Evolutionary conservation across 2,329 filamentous ascomycete genomes (phyloP).

Genomic region (Erysiphe neolycopersici): DNA sequence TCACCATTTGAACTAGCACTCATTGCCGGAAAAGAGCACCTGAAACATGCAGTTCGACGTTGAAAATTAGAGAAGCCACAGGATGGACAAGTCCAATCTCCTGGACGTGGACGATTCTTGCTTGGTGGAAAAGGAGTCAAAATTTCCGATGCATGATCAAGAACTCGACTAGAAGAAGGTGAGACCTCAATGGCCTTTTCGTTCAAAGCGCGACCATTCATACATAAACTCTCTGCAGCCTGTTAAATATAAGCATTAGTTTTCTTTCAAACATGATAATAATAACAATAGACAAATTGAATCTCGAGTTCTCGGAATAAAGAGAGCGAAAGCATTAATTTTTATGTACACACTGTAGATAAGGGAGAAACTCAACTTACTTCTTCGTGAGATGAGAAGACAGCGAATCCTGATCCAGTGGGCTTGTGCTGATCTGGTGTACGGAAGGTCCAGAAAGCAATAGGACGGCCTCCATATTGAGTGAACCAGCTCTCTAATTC

Average conservation of each 20-base stretch:
- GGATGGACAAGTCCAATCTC: slow-evolving; percentile 96
- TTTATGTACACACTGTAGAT: background rate
- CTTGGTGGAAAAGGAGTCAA: slow-evolving; percentile 92
- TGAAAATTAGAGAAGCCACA: slow-evolving; percentile 99
- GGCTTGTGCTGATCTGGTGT: slow-evolving; percentile 98
- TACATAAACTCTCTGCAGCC: slow-evolving; percentile 94
- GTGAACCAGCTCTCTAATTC: slow-evolving; percentile 99
- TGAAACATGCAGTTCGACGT: slow-evolving; percentile 92
- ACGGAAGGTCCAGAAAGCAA: slow-evolving; percentile 95
- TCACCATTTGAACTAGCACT: slow-evolving; percentile 45
- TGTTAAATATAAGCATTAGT: too few relatives aligned
- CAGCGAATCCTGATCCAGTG: slow-evolving; percentile 92
- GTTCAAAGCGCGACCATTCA: slow-evolving; percentile 94
- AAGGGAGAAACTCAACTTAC: slow-evolving; percentile 21
- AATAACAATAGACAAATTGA: background rate
- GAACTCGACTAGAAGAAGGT: slow-evolving; percentile 82
- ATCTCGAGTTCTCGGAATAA: background rate
- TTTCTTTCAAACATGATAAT: background rate
- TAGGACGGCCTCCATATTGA: slow-evolving; percentile 88
- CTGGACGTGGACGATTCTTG: slow-evolving; percentile 90
- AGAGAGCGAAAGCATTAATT: background rate
- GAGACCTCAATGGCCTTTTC: slow-evolving; percentile 98
- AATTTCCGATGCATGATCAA: slow-evolving; percentile 87
- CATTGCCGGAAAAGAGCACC: slow-evolving; percentile 95
- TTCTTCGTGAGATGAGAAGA: slow-evolving; percentile 98